Evolutionary conservation across 371 early-diverging fungal genomes (phyloP), one percentile per base, ranked within the genome.

Genomic region (Smittium mucronatum): DNA sequence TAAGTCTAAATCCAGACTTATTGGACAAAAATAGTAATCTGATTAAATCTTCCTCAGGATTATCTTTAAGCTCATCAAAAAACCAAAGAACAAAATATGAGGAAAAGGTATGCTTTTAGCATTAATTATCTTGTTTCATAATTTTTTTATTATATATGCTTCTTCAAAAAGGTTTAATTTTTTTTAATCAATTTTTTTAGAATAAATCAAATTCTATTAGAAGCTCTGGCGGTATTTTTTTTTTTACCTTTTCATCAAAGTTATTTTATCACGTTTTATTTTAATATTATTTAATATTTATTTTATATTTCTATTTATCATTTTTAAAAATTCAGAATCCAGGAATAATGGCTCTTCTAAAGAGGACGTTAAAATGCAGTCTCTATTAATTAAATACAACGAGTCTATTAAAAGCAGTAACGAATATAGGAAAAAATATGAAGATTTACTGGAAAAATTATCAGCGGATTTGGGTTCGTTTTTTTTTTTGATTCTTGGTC

Each of bases 361-460:
- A 28, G 34, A 65, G 26, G 32, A 65, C 15, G 65, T n/a, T 15
- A 61, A 61, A 65, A 34, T 65, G 26, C 32, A 65, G n/a, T n/a
- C n/a, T 32, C 34, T 65, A 33, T n/a, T n/a, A 34, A 31, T 34
- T 15, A 65, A 65, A 36, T 34, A 34, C 34, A 33, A 36, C n/a
- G 34, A n/a, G 34, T 32, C 34, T 32, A 34, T 33, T n/a, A 65
- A 65, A 34, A 36, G 34, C 32, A 36, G 34, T n/a, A 65, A 65
- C 65, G 65, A 65, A n/a, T 65, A 65, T 33, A 65, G 36, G 34
- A 32, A 36, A 36, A 28, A 36, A 33, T 65, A 65, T 65, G 65
- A 65, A 65, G 65, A 65, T 11, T 32, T 34, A 11, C 25, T 65
- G 8, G 65, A 33, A 31, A 28, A 65, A 34, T 2, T 65, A 34